Base-by-base conservation (phyloP, 1,139 yeast species). In the Suhomyces bribrorum region DNA sequence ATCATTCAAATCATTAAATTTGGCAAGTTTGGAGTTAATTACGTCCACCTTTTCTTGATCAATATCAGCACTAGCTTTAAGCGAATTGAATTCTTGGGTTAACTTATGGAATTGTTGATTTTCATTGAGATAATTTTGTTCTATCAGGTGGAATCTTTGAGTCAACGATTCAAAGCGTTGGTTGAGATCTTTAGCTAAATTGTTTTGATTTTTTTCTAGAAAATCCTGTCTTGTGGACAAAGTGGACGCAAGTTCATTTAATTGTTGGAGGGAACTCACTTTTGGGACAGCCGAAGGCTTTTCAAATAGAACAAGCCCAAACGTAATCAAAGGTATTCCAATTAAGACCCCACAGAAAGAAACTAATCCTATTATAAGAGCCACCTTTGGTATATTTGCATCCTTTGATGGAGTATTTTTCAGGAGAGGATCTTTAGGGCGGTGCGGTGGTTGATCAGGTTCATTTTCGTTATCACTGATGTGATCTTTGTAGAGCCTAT, bases 151-250 rank as follows among this genome's bases (percentile, higher is more conserved):
- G 31, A 62, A 54, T 37, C 49, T 53, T 6, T 34, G 36, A 17
- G 43, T 45, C 14, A 60, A 41, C 5, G 36, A 31, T 13, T 57
- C 56, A 32, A 62, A 50, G 35, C 54, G 54, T 3, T 43, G 26
- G 27, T 48, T 48, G 6, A 57, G 32, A 28, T 39, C 40, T 7
- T 29, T 25, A 13, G 48, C 41, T 9, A 58, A 40, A 7, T 46
- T 37, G 14, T 54, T 56, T 12, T 44, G 43, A 22, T 45, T 52
- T 6, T 50, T 26, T 25, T 46, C 50, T 5, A 54, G 27, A 12
- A 33, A 31, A n/a, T 54, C 54, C 15, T 55, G 59, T 24, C 50
- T 42, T 23, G 43, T 38, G 14, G 47, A 36, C 5, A 56, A 28
- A 12, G 41, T 43, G 14, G 32, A 23, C 7, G 49, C 42, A 6